Base-by-base conservation (phyloP, 805 yeast genomes). In the Yamadazyma laniorum region DNA sequence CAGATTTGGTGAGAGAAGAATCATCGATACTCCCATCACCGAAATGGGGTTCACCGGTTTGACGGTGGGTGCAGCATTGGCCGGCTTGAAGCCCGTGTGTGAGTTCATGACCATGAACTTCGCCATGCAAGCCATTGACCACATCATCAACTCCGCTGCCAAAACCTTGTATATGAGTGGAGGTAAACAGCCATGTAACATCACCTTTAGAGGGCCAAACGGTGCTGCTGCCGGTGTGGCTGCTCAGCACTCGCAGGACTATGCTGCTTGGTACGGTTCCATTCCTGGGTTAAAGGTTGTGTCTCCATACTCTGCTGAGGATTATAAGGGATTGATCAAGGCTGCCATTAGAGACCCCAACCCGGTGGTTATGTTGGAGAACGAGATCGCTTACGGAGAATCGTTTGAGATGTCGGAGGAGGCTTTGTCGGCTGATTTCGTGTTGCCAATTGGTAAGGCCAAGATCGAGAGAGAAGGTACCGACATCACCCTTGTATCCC, bases 191-290 rank as follows among this genome's bases (percentile, higher is more conserved):
- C 91, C 91, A 47, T 90, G 97, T 76, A 90, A 87, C 70, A 87
- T 91, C 60, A 90, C 95, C 39, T 93, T 93, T 77, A 84, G 99
- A 72, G 99, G 99, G 58, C 98, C 99, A 46, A 93, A 93, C 68
- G 99, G 99, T 70, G 96, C 99, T 34, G 96, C 99, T 53, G 97
- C 97, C 34, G 98, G 98, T 79, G 99, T 93, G 53, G 99, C 80
- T 55, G 99, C 99, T 43, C 99, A 93, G 72, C 99, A 93, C 73
- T 93, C 99, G 18, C 99, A 93, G 73, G 95, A 89, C 72, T 93
- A 80, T 67, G 77, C 96, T 40, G 89, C 96, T 38, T 93, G 99
- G 99, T 93, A 93, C 71, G 98, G 96, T 51, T 74, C 95, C 36
- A 89, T 93, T 55, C 99, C 99, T 45, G 99, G 99, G 64, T 77